Evolutionary conservation across 257 asterid species (phyloP).

Genomic region (Salvia hispanica): DNA sequence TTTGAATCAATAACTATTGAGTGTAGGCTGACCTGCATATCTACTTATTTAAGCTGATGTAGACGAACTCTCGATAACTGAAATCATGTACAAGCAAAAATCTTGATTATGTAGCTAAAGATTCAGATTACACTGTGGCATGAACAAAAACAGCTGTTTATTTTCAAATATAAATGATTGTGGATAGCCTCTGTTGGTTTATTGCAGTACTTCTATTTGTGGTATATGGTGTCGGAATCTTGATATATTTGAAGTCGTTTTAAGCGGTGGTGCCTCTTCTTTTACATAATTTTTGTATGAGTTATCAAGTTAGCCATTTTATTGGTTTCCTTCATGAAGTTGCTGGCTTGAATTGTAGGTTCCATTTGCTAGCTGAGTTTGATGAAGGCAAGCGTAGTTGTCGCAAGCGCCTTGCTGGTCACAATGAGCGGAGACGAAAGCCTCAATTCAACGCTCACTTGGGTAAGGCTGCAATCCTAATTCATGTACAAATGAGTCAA

Average conservation of each 20-base stretch:
- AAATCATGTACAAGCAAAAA: neutral
- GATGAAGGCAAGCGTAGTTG: slow-evolving; percentile 77
- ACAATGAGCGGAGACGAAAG: slow-evolving; percentile 67
- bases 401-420: slow-evolving; percentile 75
- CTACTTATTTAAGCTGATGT: neutral
- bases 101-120: neutral
- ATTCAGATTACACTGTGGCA: neutral
- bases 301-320: neutral
- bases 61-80: neutral
- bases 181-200: neutral
- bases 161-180: neutral
- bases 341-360: slow-evolving; percentile 41
- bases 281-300: neutral
- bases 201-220: neutral
- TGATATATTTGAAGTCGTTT: neutral
- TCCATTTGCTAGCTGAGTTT: slow-evolving; percentile 62
- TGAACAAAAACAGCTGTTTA: no score
- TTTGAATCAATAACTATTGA: no score
- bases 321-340: neutral
- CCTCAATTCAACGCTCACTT: slow-evolving; percentile 54
- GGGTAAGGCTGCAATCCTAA: slow-evolving; percentile 39
- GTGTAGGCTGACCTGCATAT: neutral
- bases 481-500: neutral
- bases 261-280: neutral
- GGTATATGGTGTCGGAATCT: neutral